phyloP scores from a whole-genome alignment of 192 early-diverging fungal genomes.

The Linnemannia schmuckeri region DNA sequence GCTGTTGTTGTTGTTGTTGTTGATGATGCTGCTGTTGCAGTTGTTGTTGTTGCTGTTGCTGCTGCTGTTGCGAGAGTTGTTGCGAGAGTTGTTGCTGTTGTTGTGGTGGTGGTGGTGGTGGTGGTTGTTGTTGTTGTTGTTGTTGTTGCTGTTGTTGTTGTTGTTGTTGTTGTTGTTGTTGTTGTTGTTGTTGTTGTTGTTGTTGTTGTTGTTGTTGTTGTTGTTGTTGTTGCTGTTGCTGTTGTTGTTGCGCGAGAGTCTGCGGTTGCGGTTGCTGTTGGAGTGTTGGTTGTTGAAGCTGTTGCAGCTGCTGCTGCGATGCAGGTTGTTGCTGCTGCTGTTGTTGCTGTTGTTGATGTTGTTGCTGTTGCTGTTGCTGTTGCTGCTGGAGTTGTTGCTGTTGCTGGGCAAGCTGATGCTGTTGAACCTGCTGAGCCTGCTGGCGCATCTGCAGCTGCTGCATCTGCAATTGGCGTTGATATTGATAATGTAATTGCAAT shows the following conservation, averaged over 20 bases:
- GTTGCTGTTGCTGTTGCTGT: slow-evolving; percentile 15
- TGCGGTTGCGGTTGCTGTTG: slow-evolving; percentile 14
- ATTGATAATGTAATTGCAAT: slow-evolving; percentile 7
- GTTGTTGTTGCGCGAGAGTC: neutral
- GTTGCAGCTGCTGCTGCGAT: slow-evolving; percentile 8
- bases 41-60: slow-evolving; percentile 13
- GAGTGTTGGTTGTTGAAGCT: neutral
- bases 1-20: slow-evolving; percentile 5
- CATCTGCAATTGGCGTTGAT: slow-evolving; percentile 3
- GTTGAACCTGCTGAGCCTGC: slow-evolving; percentile 18
- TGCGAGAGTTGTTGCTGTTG: no score
- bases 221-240: neutral
- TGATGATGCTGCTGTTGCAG: neutral
- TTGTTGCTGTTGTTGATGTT: slow-evolving; percentile 19
- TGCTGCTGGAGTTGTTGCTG: slow-evolving; percentile 17
- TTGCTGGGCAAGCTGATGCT: slow-evolving; percentile 1
- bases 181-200: neutral
- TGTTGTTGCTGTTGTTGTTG: neutral
- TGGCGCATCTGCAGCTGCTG: slow-evolving; percentile 8
- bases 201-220: neutral
- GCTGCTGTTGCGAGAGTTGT: neutral
- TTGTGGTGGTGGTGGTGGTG: neutral
- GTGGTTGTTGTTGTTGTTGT: neutral
- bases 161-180: neutral
- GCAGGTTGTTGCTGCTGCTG: slow-evolving; percentile 7